Evolutionary conservation across 352 stramenopile genomes (phyloP).

Genomic region (Pythium pyrilobum): DNA sequence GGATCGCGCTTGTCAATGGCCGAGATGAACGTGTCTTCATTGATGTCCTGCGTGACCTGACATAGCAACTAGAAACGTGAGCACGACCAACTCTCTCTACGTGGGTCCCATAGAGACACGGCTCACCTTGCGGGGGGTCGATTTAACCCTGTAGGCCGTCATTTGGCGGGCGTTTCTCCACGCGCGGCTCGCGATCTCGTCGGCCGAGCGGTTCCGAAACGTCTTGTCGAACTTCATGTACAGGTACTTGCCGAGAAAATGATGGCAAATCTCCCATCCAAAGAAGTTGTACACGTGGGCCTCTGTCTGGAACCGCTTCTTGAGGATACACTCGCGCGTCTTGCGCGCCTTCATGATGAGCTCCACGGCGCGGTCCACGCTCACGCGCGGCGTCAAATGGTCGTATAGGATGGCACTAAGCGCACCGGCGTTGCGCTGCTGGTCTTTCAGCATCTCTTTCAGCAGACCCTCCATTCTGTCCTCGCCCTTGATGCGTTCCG

Average conservation of each 20-base stretch:
- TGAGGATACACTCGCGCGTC: conserved; percentile 29
- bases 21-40: conserved; percentile 54
- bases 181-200: conserved; percentile 29
- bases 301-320: conserved; percentile 25
- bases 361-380: conserved; percentile 25
- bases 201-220: conserved; percentile 31
- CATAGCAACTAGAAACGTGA: background rate
- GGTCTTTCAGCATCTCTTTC: conserved; percentile 32
- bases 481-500: conserved; percentile 41
- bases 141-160: conserved; percentile 32
- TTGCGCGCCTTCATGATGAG: conserved; percentile 37
- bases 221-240: conserved; percentile 45
- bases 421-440: conserved; percentile 5
- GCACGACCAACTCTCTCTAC: background rate
- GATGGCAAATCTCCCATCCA: conserved; percentile 38
- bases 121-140: background rate
- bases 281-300: conserved; percentile 35
- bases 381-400: conserved; percentile 18
- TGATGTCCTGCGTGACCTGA: conserved; percentile 36
- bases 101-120: background rate
- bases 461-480: conserved; percentile 54
- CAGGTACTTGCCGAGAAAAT: conserved; percentile 30
- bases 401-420: conserved; percentile 16
- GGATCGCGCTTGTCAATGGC: conserved; percentile 30
- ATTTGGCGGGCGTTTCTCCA: conserved; percentile 42